These are phyloP conservation scores for Naematelia aurantialba DNA, from an alignment of 768 basidiomycete species.

Conservation along the genomic window DNA sequence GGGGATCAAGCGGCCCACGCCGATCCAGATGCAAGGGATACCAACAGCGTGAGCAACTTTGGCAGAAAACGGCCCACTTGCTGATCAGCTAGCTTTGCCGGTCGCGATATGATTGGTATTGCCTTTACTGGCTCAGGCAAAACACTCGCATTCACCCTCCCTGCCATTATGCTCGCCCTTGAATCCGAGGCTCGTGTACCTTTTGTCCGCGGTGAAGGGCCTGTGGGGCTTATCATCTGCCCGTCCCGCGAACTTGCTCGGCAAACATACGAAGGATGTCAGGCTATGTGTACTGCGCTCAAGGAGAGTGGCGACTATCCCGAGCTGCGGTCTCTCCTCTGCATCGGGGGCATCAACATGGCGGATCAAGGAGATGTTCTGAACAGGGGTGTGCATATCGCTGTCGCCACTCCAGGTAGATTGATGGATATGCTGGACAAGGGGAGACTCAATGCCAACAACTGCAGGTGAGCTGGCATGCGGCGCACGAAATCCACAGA, in stretches of 20 bases:
- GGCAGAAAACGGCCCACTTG: not conserved
- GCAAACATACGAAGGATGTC: constrained; percentile 92
- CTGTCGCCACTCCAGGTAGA: constrained; percentile 93
- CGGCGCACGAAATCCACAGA: not conserved
- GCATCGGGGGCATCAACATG: constrained; percentile 98
- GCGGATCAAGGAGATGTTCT: constrained; percentile 90
- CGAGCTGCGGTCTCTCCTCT: constrained; percentile 77
- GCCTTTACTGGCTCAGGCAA: constrained; percentile 99
- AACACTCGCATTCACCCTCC: constrained; percentile 97
- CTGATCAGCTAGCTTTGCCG: constrained; percentile 65
- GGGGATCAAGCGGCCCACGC: constrained; percentile 80
- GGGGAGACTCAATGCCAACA: constrained; percentile 82
- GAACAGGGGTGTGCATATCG: constrained; percentile 86
- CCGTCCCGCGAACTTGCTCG: constrained; percentile 94
- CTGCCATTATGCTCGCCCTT: constrained; percentile 89
- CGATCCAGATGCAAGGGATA: constrained; percentile 95
- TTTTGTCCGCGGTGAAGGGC: constrained; percentile 88
- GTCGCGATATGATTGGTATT: constrained; percentile 96
- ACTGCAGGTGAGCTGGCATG: constrained; percentile 66
- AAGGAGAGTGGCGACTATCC: constrained; percentile 76
- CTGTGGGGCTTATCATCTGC: constrained; percentile 92
- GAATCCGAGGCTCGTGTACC: constrained; percentile 90
- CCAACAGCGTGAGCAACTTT: constrained; percentile 70
- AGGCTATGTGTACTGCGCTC: constrained; percentile 77
- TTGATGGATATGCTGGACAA: constrained; percentile 98